Evolutionary conservation across 2,329 filamentous ascomycete species (phyloP), one percentile per base, ranked within the genome.

Genomic region (Aspergillus tanneri): DNA sequence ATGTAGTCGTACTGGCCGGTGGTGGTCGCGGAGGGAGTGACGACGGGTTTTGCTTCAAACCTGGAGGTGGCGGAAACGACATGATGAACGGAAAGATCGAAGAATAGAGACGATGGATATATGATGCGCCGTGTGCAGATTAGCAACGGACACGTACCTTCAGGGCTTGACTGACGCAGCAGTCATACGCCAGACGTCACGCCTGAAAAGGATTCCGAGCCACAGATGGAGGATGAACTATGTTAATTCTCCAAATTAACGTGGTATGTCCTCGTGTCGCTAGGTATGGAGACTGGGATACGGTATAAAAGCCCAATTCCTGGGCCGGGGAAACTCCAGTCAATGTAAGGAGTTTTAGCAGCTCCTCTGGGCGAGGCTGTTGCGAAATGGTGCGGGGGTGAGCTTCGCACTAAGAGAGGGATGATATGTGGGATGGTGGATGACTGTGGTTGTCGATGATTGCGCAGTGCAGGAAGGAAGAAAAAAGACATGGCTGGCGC

Each of bases 51-150:
- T 66, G 56, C 55, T 68, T 72, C 54, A 82, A 75, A 80, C 87
- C 87, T 89, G 88, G 86, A 86, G 87, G 86, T 68, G 85, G 86
- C 73, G 87, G 86, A 80, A 89, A 89, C 74, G 87, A 86, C 88
- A 92, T 92, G 75, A 77, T 78, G 76, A 77, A 76, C 63, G 70
- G 68, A 59, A 62, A 50, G 66, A 62, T 65, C 71, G 65, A 65
- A 57, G 14, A 55, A 62, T 52, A 61, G 50, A 59, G 47, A 49
- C 51, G 60, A 54, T 60, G 51, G 54, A 59, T 60, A 52, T 53
- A 50, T 56, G 57, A 60, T 57, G 59, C 59, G 58, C 60, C 62
- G 59, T 57, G 44, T 64, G 56, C 49, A 55, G 55, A 58, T 59
- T 59, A 62, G 58, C 61, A 62, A 58, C 56, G 59, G 61, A 65